These are phyloP conservation scores for Phytophthora quininea DNA, from an alignment of 352 stramenopile genomes.

Conservation along the genomic window DNA sequence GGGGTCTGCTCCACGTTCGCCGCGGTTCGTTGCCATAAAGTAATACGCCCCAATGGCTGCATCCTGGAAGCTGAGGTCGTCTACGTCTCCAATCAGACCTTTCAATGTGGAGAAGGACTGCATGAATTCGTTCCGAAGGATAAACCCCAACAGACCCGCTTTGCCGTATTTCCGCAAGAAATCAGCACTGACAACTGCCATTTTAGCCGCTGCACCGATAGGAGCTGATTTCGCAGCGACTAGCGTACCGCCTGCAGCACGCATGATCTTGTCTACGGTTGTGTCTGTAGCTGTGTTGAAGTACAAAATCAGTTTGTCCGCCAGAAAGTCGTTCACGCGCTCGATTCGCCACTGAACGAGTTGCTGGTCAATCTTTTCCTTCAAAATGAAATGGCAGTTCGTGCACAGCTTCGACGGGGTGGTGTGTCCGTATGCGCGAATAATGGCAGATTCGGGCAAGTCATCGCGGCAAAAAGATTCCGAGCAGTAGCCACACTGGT, in stretches of 20 bases:
- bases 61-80: slow-evolving; percentile 85
- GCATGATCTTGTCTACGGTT: slow-evolving; percentile 85
- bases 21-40: slow-evolving; percentile 90
- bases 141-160: slow-evolving; percentile 80
- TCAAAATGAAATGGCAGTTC: slow-evolving; percentile 75
- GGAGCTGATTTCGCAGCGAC: slow-evolving; percentile 78
- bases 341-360: slow-evolving; percentile 81
- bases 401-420: slow-evolving; percentile 66
- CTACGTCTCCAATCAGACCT: slow-evolving; percentile 76
- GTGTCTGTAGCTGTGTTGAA: slow-evolving; percentile 84
- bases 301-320: slow-evolving; percentile 69
- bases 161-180: slow-evolving; percentile 87
- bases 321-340: slow-evolving; percentile 79
- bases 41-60: slow-evolving; percentile 87
- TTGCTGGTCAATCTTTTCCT: slow-evolving; percentile 79
- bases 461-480: slow-evolving; percentile 83
- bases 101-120: slow-evolving; percentile 88
- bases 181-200: slow-evolving; percentile 85
- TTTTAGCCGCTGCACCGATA: slow-evolving; percentile 82
- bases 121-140: slow-evolving; percentile 90
- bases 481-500: slow-evolving; percentile 83
- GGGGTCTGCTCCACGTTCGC: slow-evolving; percentile 74
- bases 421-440: slow-evolving; percentile 75
- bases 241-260: slow-evolving; percentile 78
- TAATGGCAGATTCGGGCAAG: slow-evolving; percentile 56